phyloP scores from a whole-genome alignment of 768 basidiomycete genomes.

The Polyporus arcularius region DNA sequence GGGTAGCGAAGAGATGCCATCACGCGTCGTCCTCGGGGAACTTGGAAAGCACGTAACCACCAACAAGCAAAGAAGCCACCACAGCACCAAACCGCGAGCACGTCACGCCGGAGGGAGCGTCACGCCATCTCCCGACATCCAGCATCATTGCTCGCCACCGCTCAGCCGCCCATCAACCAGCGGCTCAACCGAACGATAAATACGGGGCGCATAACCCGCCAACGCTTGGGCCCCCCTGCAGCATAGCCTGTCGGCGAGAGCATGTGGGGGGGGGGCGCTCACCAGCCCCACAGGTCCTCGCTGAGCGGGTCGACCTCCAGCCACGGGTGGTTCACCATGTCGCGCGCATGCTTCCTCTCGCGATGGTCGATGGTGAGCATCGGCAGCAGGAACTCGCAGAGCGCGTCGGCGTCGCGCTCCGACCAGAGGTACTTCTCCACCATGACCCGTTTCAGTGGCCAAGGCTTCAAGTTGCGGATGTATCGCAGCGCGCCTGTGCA shows the following conservation, averaged over 20 bases:
- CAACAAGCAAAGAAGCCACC: not conserved
- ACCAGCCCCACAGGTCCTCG: slow-evolving; percentile 23
- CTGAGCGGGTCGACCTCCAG: slow-evolving; percentile 40
- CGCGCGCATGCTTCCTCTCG: slow-evolving; percentile 67
- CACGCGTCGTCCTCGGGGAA: not conserved
- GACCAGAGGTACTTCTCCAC: slow-evolving; percentile 83
- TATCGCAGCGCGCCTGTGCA: slow-evolving; percentile 64
- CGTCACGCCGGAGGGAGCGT: slow-evolving; percentile 2
- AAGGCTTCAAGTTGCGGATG: slow-evolving; percentile 73
- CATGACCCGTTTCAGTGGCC: slow-evolving; percentile 85
- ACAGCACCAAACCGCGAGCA: not conserved
- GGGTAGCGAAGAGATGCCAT: slow-evolving; percentile 11
- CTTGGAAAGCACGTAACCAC: not conserved
- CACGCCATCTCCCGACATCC: slow-evolving; percentile 17
- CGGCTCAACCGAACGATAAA: not conserved
- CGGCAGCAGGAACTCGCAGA: slow-evolving; percentile 71
- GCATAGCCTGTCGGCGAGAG: not conserved
- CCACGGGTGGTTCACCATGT: slow-evolving; percentile 79
- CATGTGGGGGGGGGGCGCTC: not conserved
- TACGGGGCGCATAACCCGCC: not conserved
- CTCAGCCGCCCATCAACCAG: not conserved
- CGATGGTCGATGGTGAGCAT: slow-evolving; percentile 76
- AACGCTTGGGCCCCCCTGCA: not conserved
- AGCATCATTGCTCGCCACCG: slow-evolving; percentile 14
- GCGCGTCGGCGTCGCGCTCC: slow-evolving; percentile 52